Percentiles rank a stretch among this genome's conserved stretches.
phyloP scores from a whole-genome alignment of 176 grass and related monocot species.

The Stipa capillata region DNA sequence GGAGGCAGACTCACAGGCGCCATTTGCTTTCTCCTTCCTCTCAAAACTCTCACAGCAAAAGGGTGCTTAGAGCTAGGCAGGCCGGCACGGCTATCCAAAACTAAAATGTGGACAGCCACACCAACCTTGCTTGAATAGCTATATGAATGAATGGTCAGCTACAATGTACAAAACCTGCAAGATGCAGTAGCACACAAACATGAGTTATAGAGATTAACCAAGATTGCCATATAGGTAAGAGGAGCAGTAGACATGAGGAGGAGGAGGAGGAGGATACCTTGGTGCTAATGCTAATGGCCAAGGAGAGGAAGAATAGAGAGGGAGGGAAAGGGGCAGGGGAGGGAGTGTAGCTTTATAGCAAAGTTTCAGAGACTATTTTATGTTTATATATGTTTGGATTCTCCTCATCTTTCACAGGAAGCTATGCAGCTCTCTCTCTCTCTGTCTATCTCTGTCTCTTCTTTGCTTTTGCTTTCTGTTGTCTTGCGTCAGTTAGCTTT shows the following conservation, averaged over 20 bases:
- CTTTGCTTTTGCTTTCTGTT: constrained; percentile 57
- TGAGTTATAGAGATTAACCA: constrained; percentile 3
- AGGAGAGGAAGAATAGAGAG: constrained; percentile 36
- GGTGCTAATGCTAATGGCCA: constrained; percentile 41
- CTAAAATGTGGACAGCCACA: constrained; percentile 46
- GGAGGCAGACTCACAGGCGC: constrained; percentile 83
- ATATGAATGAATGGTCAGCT: constrained; percentile 32
- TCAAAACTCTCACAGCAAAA: constrained; percentile 15
- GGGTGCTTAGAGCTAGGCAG: constrained; percentile 13
- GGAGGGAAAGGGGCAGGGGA: constrained; percentile 49
- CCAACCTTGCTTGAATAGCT: constrained; percentile 27
- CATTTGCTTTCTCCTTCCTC: constrained; percentile 45
- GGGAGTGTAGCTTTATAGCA: constrained; percentile 54
- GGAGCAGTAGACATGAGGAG: constrained; percentile 4
- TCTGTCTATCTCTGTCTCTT: background rate
- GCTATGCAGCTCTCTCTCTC: constrained; percentile 5
- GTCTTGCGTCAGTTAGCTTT: constrained; percentile 46
- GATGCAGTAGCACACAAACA: constrained; percentile 10
- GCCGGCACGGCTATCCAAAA: constrained; percentile 31
- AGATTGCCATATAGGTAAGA: constrained; percentile 14
- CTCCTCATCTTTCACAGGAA: constrained; percentile 55
- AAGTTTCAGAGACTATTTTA: constrained; percentile 23
- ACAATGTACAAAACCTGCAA: constrained; percentile 57
- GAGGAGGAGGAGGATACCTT: constrained; percentile 28
- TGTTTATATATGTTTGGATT: constrained; percentile 25